These are phyloP conservation scores for Umbelopsis sp. DNA, from an alignment of 192 early-diverging fungal species.

Conservation along the genomic window DNA sequence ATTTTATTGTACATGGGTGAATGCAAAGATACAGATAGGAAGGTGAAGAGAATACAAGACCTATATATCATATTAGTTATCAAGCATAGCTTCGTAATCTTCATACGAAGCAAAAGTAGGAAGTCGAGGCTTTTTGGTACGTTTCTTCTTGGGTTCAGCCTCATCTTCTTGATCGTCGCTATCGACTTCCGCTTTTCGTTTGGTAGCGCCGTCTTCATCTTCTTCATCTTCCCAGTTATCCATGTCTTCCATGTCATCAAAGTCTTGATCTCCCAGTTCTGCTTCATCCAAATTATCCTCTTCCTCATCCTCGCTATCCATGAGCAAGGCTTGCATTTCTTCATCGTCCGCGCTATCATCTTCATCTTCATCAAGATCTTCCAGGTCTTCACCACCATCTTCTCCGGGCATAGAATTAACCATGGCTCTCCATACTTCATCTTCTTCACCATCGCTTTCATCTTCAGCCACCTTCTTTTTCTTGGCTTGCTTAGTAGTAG, in stretches of 20 bases:
- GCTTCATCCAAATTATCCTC: constrained; percentile 55
- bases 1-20: no score
- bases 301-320: constrained; percentile 46
- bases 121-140: constrained; percentile 54
- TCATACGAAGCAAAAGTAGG: constrained; percentile 76
- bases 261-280: constrained; percentile 58
- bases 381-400: constrained; percentile 51
- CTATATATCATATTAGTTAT: neutral
- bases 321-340: constrained; percentile 42
- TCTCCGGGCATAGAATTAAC: constrained; percentile 60
- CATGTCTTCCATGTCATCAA: constrained; percentile 49
- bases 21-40: neutral
- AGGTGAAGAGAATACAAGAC: neutral
- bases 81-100: constrained; percentile 57
- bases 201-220: constrained; percentile 55
- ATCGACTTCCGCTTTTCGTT: constrained; percentile 33
- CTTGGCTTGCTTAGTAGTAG: constrained; percentile 26
- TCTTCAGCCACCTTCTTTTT: constrained; percentile 35
- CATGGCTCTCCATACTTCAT: constrained; percentile 92
- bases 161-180: constrained; percentile 43
- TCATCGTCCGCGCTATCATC: constrained; percentile 50
- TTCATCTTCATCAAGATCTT: constrained; percentile 51
- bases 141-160: constrained; percentile 48
- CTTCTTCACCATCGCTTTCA: constrained; percentile 69
- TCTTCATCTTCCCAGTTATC: constrained; percentile 47